Base-by-base conservation (phyloP, 176 grass and related monocot species). In the Pharus latifolius region DNA sequence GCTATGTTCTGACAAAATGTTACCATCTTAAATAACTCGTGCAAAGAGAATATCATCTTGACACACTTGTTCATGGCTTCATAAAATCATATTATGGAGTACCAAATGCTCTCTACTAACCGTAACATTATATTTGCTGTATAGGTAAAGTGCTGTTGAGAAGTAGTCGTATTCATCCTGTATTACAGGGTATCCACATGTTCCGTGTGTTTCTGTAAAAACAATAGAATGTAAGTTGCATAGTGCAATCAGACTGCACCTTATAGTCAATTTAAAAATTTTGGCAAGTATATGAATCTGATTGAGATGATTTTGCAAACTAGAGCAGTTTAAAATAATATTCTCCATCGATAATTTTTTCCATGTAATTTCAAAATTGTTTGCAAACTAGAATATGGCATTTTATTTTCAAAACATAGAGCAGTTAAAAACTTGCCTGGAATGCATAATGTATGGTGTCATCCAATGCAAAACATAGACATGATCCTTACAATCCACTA, bases 121-220 rank as follows among this genome's bases (percentile, higher is more conserved):
- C 45, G 84, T 98, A 63, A 98, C 84, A 35, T 98, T 93, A 35
- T 93, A 88, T 77, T 88, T 93, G 75, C 78, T 87, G 85, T 93
- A 93, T 17, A 98, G 90, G 50, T 83, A 74, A 27, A 98, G 79
- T 12, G 81, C 80, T 9, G 75, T 98, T 13, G 87, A 87, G 75
- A 93, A 98, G 77, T 98, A 98, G 59, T 83, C 75, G 33, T 91
- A 98, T 83, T 93, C 89, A 70, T 98, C 89, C 66, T 88, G 78
- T 75, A 98, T 91, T 59, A 90, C 66, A 17, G 95, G 90, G 81
- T 78, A 93, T n/a, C 70, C 88, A 42, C 95, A 98, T 26, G 95
- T 98, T 29, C 95, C 95, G 50, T 98, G 95, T 41, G 86, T 93
- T 88, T 88, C 90, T 98, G 94, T 54, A 55, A 50, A 56, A 45